Evolutionary conservation across 2,329 filamentous ascomycete species (phyloP).

Genomic region (Calonectria multiphialidica): DNA sequence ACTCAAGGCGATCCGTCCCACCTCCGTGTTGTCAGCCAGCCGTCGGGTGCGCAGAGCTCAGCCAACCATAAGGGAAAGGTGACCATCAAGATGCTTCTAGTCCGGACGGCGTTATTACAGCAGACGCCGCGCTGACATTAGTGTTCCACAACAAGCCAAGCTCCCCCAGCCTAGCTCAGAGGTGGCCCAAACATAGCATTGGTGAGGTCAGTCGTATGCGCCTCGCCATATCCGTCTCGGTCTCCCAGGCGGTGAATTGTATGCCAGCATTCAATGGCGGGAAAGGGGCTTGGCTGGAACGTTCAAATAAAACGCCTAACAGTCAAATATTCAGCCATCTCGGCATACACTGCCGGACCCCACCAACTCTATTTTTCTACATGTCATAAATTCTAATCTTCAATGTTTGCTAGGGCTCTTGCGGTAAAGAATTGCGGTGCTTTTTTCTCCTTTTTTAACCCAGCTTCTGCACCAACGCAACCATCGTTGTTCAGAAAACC

Average conservation of each 20-base stretch:
- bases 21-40: neutral
- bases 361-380: neutral
- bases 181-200: neutral
- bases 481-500: neutral
- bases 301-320: neutral
- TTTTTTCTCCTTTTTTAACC: neutral
- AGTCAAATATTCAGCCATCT: too few relatives aligned
- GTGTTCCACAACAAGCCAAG: neutral
- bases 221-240: neutral
- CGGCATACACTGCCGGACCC: neutral
- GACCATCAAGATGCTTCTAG: neutral
- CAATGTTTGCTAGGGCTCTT: neutral
- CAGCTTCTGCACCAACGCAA: neutral
- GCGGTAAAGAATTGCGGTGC: neutral
- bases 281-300: neutral
- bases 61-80: neutral
- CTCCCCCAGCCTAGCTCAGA: neutral
- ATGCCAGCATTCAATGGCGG: neutral
- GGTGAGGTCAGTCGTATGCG: neutral
- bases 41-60: conserved; percentile 25
- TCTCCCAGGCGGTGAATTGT: neutral
- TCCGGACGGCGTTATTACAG: neutral
- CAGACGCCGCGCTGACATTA: conserved; percentile 6
- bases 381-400: neutral
- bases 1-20: neutral